A percentile compares a stretch with the other conserved stretches of the same genome.
Conservation (phyloP, 192 early-diverging fungal species). For the Coemansia javaensis region DNA sequence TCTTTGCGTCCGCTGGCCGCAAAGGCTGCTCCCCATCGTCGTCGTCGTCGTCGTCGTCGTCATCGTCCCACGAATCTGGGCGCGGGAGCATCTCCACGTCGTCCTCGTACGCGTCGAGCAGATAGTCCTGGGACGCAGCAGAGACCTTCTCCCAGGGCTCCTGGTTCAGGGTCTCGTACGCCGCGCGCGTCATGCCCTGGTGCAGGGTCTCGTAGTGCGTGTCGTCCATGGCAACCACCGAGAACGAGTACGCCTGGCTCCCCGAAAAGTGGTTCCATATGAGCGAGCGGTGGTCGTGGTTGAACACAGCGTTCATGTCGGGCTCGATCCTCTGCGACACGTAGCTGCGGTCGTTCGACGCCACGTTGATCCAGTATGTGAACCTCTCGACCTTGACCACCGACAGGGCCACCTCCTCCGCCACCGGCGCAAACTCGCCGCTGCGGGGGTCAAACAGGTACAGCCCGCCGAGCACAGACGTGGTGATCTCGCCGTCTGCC, state of each 20-base stretch:
- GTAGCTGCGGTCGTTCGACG: constrained; percentile 41
- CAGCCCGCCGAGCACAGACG: constrained; percentile 53
- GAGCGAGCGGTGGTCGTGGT: constrained; percentile 62
- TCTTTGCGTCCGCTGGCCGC: constrained; percentile 8
- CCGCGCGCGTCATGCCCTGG: constrained; percentile 60
- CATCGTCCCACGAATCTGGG: constrained; percentile 31
- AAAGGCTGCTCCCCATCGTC: no score
- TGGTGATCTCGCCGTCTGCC: constrained; percentile 49
- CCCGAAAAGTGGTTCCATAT: constrained; percentile 76
- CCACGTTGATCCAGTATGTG: constrained; percentile 56
- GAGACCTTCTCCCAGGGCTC: constrained; percentile 61
- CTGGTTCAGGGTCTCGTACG: constrained; percentile 71
- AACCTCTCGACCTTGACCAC: constrained; percentile 34
- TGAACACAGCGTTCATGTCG: constrained; percentile 78
- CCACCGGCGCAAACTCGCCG: constrained; percentile 55
- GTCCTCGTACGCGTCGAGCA: constrained; percentile 70
- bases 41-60: constrained; percentile 16
- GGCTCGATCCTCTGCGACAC: constrained; percentile 60
- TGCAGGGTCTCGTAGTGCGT: constrained; percentile 57
- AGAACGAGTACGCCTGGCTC: constrained; percentile 66
- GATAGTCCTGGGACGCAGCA: constrained; percentile 66
- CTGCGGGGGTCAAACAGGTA: constrained; percentile 61
- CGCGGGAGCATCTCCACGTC: constrained; percentile 48
- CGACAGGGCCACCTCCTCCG: constrained; percentile 35
- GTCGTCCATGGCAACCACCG: constrained; percentile 58